A percentile compares a stretch with the other conserved stretches of the same genome.
These are phyloP conservation scores for Cylindrodendrum hubeiense DNA, from an alignment of 2,329 filamentous ascomycete species.

Conservation along the genomic window DNA sequence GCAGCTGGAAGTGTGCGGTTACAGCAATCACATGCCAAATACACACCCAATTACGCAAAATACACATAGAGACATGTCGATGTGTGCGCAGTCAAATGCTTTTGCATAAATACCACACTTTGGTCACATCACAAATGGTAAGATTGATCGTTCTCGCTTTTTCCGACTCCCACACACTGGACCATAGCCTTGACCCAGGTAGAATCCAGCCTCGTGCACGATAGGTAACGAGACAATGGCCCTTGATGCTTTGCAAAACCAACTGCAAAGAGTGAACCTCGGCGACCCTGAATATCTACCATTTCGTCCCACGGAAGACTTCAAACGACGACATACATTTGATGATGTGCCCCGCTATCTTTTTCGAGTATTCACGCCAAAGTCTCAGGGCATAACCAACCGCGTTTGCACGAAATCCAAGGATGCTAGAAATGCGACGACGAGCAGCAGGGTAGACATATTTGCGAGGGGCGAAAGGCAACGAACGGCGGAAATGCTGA, in stretches of 20 bases:
- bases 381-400: background rate
- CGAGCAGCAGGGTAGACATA: background rate
- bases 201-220: too few relatives aligned
- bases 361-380: background rate
- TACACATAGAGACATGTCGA: too few relatives aligned
- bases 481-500: background rate
- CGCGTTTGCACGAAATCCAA: background rate
- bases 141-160: too few relatives aligned
- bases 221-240: background rate
- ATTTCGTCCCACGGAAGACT: background rate
- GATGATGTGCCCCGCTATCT: background rate
- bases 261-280: background rate
- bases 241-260: background rate
- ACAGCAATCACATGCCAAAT: too few relatives aligned
- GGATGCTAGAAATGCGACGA: background rate
- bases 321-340: background rate
- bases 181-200: too few relatives aligned
- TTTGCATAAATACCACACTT: too few relatives aligned
- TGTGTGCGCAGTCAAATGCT: too few relatives aligned
- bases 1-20: too few relatives aligned
- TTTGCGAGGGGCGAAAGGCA: background rate
- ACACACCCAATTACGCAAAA: too few relatives aligned
- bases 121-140: too few relatives aligned
- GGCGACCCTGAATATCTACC: background rate
- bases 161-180: too few relatives aligned